Conservation (phyloP, 768 basidiomycete genomes). For the Daedaleopsis sinensis region DNA sequence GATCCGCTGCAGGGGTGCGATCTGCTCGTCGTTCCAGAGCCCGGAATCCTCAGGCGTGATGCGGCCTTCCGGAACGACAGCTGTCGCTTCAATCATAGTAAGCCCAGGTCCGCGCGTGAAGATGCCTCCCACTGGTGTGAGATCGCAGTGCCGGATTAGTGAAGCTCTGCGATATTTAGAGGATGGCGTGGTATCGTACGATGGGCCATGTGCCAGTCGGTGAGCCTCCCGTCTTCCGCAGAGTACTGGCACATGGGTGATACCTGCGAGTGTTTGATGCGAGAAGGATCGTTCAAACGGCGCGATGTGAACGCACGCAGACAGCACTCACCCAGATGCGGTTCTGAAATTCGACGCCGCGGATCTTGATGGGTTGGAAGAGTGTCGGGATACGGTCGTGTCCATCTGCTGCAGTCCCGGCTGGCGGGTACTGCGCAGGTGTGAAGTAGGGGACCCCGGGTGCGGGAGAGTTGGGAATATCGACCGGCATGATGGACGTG, state of each 20-base stretch:
- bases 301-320: not conserved
- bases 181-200: conserved; percentile 14
- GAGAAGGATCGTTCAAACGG: not conserved
- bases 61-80: conserved; percentile 59
- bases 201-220: conserved; percentile 62
- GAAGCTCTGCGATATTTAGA: too few relatives aligned
- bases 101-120: conserved; percentile 57
- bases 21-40: conserved; percentile 65
- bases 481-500: not conserved
- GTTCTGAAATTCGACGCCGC: conserved; percentile 33
- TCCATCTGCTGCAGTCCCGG: conserved; percentile 45
- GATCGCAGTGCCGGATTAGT: not conserved
- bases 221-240: conserved; percentile 51
- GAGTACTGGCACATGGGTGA: conserved; percentile 67
- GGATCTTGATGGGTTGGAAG: conserved; percentile 56
- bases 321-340: conserved; percentile 28
- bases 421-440: conserved; percentile 46
- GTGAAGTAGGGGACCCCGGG: conserved; percentile 48
- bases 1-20: conserved; percentile 48
- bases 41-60: conserved; percentile 65
- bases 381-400: conserved; percentile 37
- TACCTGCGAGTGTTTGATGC: conserved; percentile 31
- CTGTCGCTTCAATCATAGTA: conserved; percentile 67
- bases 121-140: conserved; percentile 50
- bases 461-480: conserved; percentile 41